Evolutionary conservation across 176 grass and related monocot genomes (phyloP).

Genomic region (Dactylis glomerata): DNA sequence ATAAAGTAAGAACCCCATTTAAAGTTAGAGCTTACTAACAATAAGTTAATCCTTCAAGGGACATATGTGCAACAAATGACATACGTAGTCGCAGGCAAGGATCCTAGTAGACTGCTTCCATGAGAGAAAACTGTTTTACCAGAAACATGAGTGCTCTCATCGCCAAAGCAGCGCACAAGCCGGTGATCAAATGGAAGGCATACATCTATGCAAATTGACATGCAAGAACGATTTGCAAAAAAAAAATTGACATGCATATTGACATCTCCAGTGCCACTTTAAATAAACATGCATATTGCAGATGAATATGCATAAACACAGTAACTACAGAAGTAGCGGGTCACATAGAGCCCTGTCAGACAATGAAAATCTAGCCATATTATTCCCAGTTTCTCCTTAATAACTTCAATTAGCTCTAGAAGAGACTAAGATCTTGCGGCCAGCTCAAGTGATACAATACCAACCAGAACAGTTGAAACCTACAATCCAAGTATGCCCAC

Average conservation of each 20-base stretch:
- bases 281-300: not conserved
- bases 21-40: slow-evolving; percentile 4
- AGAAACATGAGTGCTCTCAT: not conserved
- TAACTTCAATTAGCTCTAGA: not conserved
- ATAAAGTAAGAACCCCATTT: not conserved
- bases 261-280: not conserved
- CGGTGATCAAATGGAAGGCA: not conserved
- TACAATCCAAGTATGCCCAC: not conserved
- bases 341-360: not conserved
- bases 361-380: not conserved
- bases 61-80: no score
- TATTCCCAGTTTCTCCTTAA: not conserved
- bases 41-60: not conserved
- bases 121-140: not conserved
- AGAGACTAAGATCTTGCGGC: not conserved
- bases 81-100: no score
- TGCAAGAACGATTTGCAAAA: no score
- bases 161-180: not conserved
- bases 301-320: not conserved
- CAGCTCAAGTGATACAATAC: not conserved
- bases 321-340: not conserved
- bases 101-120: not conserved
- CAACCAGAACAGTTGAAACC: not conserved
- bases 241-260: no score
- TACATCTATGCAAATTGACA: not conserved